phyloP scores from a whole-genome alignment of 192 early-diverging fungal species.

The Coemansia sp. region DNA sequence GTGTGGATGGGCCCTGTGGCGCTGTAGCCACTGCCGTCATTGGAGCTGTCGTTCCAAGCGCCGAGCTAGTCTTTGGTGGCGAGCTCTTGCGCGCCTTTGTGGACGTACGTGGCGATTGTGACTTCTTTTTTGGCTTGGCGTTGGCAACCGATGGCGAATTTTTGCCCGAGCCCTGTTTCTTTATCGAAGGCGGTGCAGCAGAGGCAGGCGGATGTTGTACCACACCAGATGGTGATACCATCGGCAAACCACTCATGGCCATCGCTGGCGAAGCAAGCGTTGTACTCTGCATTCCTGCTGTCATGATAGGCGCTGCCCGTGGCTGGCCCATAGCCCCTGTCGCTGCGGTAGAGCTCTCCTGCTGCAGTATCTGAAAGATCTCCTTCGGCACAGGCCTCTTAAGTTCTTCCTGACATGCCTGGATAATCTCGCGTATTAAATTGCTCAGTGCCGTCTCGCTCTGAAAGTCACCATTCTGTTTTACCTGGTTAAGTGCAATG shows the following conservation, averaged over 20 bases:
- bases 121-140: conserved; percentile 47
- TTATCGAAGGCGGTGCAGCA: conserved; percentile 13
- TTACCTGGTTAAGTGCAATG: conserved; percentile 8
- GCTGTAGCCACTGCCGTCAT: not conserved
- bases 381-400: conserved; percentile 4
- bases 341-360: conserved; percentile 6
- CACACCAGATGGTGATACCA: not conserved
- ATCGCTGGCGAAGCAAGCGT: conserved; percentile 25
- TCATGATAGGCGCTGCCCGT: not conserved
- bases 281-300: conserved; percentile 17
- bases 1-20: not conserved
- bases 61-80: conserved; percentile 3
- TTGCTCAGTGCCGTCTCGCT: conserved; percentile 6
- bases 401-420: conserved; percentile 4
- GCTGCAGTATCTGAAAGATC: conserved; percentile 2
- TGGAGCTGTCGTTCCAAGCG: not conserved
- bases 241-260: conserved; percentile 13
- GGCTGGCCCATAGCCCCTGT: not conserved
- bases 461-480: conserved; percentile 14
- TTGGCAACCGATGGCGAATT: conserved; percentile 31
- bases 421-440: conserved; percentile 2
- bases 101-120: conserved; percentile 41
- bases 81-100: conserved; percentile 40
- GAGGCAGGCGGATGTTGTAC: conserved; percentile 6
- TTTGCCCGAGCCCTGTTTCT: conserved; percentile 37